Conservation (phyloP, 2,329 filamentous ascomycete genomes). For the Lachnellula hyalina region DNA sequence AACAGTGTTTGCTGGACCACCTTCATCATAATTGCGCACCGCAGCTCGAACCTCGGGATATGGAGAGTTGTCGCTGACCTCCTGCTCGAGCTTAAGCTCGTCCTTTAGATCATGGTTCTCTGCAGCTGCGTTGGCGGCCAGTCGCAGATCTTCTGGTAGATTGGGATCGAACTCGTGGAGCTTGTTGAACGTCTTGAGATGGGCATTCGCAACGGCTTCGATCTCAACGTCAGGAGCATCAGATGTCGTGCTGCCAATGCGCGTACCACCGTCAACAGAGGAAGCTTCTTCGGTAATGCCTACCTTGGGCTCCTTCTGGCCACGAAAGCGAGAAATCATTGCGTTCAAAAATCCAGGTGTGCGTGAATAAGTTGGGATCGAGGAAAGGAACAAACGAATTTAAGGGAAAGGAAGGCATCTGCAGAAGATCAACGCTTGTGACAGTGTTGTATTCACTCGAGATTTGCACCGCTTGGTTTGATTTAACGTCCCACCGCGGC, state of each 20-base stretch:
- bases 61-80: slow-evolving; percentile 13
- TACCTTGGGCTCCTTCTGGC: not conserved
- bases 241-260: not conserved
- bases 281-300: not conserved
- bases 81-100: slow-evolving; percentile 9
- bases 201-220: not conserved
- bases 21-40: slow-evolving; percentile 59
- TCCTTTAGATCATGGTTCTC: slow-evolving; percentile 3
- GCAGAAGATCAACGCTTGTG: not conserved
- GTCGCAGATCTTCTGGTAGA: slow-evolving; percentile 2
- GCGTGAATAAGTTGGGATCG: not conserved
- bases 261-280: not conserved
- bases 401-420: not conserved
- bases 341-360: not conserved
- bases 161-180: slow-evolving; percentile 16
- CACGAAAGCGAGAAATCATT: not conserved
- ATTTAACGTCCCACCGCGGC: not conserved
- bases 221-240: not conserved
- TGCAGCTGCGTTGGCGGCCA: slow-evolving; percentile 4
- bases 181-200: slow-evolving; percentile 4
- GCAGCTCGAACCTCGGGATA: slow-evolving; percentile 39
- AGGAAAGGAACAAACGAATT: not conserved
- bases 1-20: slow-evolving; percentile 59
- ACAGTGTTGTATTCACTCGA: not conserved
- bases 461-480: not conserved